A percentile compares a stretch with the other conserved stretches of the same genome.
Conservation (phyloP, 805 yeast species). For the Komagataella mondaviorum region DNA sequence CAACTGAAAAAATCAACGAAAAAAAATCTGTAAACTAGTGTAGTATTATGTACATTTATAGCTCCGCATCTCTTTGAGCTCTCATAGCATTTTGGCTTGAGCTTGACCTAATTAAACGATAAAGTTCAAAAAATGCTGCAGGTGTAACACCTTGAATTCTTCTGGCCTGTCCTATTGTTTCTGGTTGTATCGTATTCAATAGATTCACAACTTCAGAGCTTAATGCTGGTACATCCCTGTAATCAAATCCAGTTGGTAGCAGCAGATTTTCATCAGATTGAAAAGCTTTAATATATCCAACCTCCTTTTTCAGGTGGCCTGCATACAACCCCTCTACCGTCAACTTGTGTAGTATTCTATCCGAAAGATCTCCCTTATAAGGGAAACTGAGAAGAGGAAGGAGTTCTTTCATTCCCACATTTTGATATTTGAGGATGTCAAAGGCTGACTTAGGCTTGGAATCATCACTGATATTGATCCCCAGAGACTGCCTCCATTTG, state of each 20-base stretch:
- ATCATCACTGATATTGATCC: conserved; percentile 34
- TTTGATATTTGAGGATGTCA: conserved; percentile 52
- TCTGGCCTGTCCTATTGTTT: conserved; percentile 89
- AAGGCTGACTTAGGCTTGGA: conserved; percentile 49
- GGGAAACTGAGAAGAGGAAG: conserved; percentile 20
- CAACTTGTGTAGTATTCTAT: conserved; percentile 42
- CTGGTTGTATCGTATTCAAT: conserved; percentile 67
- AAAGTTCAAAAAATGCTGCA: conserved; percentile 75
- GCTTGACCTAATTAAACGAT: conserved; percentile 28
- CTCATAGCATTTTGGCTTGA: background rate
- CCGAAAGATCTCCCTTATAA: conserved; percentile 13
- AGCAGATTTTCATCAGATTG: conserved; percentile 67
- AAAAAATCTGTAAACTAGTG: conserved; percentile 2
- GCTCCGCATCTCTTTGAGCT: conserved; percentile 1
- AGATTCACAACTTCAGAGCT: conserved; percentile 63
- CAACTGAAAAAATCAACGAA: conserved; percentile 6
- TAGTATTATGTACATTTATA: conserved; percentile 1
- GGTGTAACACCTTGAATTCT: conserved; percentile 93
- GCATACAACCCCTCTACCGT: conserved; percentile 74
- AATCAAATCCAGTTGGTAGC: conserved; percentile 60
- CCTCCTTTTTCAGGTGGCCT: conserved; percentile 67
- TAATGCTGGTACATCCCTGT: conserved; percentile 43
- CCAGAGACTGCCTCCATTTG: conserved; percentile 47
- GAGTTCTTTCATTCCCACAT: conserved; percentile 16
- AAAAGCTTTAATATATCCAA: conserved; percentile 59